Percentiles rank a stretch among this genome's conserved stretches.
These are phyloP conservation scores for Alloteropsis angusta DNA, from an alignment of 202 grass and related monocot species.

Conservation along the genomic window DNA sequence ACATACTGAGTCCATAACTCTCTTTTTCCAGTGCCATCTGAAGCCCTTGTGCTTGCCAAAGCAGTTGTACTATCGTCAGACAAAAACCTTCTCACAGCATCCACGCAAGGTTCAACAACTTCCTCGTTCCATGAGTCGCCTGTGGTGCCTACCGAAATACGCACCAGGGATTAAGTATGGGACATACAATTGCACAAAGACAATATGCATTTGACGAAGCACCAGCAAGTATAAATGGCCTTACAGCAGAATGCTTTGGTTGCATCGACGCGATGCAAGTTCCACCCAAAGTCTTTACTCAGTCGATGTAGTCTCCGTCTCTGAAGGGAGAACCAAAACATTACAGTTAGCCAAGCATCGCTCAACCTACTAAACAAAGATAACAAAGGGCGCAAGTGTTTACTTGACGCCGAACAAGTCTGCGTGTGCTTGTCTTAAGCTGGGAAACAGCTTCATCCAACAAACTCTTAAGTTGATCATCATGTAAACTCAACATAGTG, in stretches of 20 bases:
- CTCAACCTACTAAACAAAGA: background rate
- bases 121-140: constrained; percentile 47
- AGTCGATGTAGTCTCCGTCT: constrained; percentile 54
- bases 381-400: constrained; percentile 15
- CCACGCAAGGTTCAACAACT: constrained; percentile 43
- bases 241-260: constrained; percentile 81
- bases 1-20: constrained; percentile 73
- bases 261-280: constrained; percentile 62
- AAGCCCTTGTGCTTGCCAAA: background rate
- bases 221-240: background rate
- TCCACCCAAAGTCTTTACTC: constrained; percentile 71
- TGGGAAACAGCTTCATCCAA: constrained; percentile 61
- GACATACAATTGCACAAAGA: background rate
- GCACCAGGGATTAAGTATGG: background rate
- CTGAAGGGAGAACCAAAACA: constrained; percentile 7
- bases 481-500: constrained; percentile 24
- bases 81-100: constrained; percentile 58
- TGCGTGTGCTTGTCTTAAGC: constrained; percentile 77
- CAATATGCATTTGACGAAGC: background rate
- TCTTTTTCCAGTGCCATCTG: constrained; percentile 14
- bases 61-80: background rate
- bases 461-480: constrained; percentile 44
- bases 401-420: constrained; percentile 81
- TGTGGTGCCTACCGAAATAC: constrained; percentile 38
- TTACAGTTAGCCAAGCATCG: constrained; percentile 9